A percentile compares a stretch with the other conserved stretches of the same genome.
Conservation (phyloP, 2,329 filamentous ascomycete species). For the Arthroderma sp. region DNA sequence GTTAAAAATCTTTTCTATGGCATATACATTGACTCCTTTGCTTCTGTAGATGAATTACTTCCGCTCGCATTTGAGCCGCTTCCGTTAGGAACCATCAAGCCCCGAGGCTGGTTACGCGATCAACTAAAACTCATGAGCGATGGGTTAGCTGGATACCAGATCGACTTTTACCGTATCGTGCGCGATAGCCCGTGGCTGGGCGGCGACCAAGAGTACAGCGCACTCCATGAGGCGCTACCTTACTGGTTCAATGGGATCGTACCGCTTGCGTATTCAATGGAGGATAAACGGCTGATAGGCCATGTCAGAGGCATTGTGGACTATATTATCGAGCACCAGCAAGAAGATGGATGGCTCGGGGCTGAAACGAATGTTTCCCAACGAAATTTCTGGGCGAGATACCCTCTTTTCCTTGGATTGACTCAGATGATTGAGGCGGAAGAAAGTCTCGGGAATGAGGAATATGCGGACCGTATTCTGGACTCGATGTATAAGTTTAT, state of each 20-base stretch:
- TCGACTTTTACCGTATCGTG: conserved; percentile 45
- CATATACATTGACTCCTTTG: background rate
- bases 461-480: conserved; percentile 33
- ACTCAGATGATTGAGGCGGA: conserved; percentile 38
- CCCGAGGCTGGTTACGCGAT: conserved; percentile 40
- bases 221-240: conserved; percentile 41
- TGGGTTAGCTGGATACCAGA: conserved; percentile 41
- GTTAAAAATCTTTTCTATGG: background rate
- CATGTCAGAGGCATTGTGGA: conserved; percentile 36
- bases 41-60: background rate
- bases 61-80: conserved; percentile 15
- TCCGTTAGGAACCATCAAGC: conserved; percentile 38
- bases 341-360: conserved; percentile 45
- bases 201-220: conserved; percentile 39
- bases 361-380: conserved; percentile 34
- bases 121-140: conserved; percentile 37
- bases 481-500: conserved; percentile 39
- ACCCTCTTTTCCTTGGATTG: conserved; percentile 39
- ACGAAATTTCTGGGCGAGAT: conserved; percentile 42
- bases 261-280: conserved; percentile 40
- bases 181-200: conserved; percentile 40
- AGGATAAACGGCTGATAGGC: conserved; percentile 36
- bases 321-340: conserved; percentile 38
- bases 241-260: conserved; percentile 50
- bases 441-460: conserved; percentile 12